These are phyloP conservation scores for Themeda triandra DNA, from an alignment of 176 grass and related monocot genomes.

Conservation along the genomic window DNA sequence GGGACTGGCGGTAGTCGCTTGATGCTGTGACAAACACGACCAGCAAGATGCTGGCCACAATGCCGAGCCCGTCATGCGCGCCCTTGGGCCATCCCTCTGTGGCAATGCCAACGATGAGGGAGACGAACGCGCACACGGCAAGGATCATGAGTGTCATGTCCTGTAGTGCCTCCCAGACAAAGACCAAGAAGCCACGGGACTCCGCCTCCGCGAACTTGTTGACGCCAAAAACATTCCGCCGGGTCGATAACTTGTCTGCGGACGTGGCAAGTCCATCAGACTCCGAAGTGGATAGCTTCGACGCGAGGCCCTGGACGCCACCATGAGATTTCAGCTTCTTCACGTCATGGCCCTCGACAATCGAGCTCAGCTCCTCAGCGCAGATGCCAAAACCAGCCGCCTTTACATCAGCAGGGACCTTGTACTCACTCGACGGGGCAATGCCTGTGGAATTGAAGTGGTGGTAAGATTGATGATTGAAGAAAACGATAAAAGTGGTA, in stretches of 20 bases:
- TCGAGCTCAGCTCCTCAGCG: conserved; percentile 70
- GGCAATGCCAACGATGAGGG: conserved; percentile 68
- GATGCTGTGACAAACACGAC: conserved; percentile 90
- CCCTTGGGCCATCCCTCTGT: conserved; percentile 98
- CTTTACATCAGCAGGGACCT: conserved; percentile 64
- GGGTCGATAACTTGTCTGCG: conserved; percentile 17
- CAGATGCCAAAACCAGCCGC: conserved; percentile 73
- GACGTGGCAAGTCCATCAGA: conserved; percentile 50
- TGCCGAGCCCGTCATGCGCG: conserved; percentile 85
- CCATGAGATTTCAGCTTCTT: conserved; percentile 75
- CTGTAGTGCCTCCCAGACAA: conserved; percentile 88
- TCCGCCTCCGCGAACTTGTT: conserved; percentile 77
- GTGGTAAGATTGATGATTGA: background rate
- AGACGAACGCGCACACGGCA: conserved; percentile 64
- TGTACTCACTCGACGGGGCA: conserved; percentile 55
- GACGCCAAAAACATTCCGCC: conserved; percentile 62
- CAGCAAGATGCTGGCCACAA: conserved; percentile 81
- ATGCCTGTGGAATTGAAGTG: conserved; percentile 43
- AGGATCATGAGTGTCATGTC: conserved; percentile 97
- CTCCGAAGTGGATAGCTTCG: conserved; percentile 71
- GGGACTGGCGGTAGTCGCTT: conserved; percentile 86
- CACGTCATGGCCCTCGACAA: conserved; percentile 85
- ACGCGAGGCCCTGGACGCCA: conserved; percentile 40
- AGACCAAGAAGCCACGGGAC: conserved; percentile 78
- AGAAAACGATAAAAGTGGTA: conserved; percentile 5